Conservation (phyloP, 2,329 filamentous ascomycete genomes). For the Fusarium transvaalense region DNA sequence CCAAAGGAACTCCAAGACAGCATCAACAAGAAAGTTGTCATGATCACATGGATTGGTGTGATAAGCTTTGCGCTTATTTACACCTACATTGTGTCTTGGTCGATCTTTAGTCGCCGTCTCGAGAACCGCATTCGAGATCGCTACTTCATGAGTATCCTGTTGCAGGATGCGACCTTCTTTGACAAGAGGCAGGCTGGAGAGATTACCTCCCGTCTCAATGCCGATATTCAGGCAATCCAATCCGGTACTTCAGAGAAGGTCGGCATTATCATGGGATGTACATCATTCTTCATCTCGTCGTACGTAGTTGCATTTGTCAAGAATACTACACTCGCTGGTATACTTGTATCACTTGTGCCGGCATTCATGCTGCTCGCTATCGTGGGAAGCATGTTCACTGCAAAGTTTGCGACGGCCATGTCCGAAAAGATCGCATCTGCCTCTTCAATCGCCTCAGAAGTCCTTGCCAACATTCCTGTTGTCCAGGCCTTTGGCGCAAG, state of each 20-base stretch:
- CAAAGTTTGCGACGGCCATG: conserved; percentile 64
- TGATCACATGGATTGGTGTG: conserved; percentile 73
- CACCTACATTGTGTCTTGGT: conserved; percentile 73
- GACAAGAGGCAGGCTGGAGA: conserved; percentile 73
- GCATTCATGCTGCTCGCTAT: conserved; percentile 71
- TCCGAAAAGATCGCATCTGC: conserved; percentile 68
- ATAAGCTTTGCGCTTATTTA: conserved; percentile 75
- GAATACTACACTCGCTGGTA: conserved; percentile 71
- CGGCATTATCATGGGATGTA: conserved; percentile 70
- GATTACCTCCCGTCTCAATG: conserved; percentile 72
- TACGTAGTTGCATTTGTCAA: conserved; percentile 77
- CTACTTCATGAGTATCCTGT: conserved; percentile 69
- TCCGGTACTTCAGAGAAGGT: conserved; percentile 78
- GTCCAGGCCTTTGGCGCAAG: conserved; percentile 74
- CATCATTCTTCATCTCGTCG: conserved; percentile 75
- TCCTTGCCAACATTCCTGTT: conserved; percentile 69
- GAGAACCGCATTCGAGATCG: conserved; percentile 71
- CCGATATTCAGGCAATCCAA: conserved; percentile 75
- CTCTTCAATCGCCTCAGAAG: conserved; percentile 72
- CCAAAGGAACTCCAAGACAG: conserved; percentile 53
- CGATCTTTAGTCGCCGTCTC: conserved; percentile 71
- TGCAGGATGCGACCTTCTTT: conserved; percentile 73
- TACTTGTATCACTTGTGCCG: conserved; percentile 72
- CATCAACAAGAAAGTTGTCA: conserved; percentile 69
- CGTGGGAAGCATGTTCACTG: conserved; percentile 66